phyloP scores from a whole-genome alignment of 1,139 yeast species.

The Eremothecium cymbalariae region DNA sequence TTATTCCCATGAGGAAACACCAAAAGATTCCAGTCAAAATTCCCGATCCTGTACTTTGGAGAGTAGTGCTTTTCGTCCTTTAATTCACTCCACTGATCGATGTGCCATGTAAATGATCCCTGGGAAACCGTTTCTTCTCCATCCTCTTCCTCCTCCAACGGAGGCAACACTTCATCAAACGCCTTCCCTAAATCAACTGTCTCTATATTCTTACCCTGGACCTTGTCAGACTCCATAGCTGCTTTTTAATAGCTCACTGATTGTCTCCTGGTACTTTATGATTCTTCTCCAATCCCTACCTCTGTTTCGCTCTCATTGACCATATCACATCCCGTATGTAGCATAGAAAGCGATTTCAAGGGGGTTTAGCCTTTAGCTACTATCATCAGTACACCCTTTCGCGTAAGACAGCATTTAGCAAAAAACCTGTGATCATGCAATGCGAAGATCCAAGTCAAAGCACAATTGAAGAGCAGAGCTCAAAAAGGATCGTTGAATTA shows the following conservation, averaged over 20 bases:
- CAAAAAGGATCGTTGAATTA: too few relatives aligned
- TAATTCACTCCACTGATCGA: slow-evolving; percentile 54
- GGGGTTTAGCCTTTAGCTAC: too few relatives aligned
- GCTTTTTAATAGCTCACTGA: background rate
- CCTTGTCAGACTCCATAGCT: slow-evolving; percentile 3
- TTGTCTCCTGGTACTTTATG: too few relatives aligned
- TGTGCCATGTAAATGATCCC: slow-evolving; percentile 59
- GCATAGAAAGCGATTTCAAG: too few relatives aligned
- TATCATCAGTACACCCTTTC: too few relatives aligned
- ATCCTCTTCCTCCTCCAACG: slow-evolving; percentile 29
- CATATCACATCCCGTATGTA: too few relatives aligned
- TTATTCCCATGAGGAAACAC: slow-evolving; percentile 71
- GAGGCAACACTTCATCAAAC: slow-evolving; percentile 30
- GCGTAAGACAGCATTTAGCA: too few relatives aligned
- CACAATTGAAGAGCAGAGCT: too few relatives aligned
- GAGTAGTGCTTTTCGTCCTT: slow-evolving; percentile 41
- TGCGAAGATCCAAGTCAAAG: too few relatives aligned
- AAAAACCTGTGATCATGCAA: too few relatives aligned
- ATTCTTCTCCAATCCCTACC: too few relatives aligned
- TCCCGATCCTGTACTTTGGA: slow-evolving; percentile 55
- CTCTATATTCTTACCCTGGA: slow-evolving; percentile 8
- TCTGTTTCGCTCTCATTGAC: too few relatives aligned
- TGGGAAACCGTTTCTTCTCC: slow-evolving; percentile 32
- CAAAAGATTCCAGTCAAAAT: slow-evolving; percentile 63
- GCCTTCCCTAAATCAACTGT: slow-evolving; percentile 22